A percentile compares a stretch with the other conserved stretches of the same genome.
These are phyloP conservation scores for Laguncularia racemosa DNA, from an alignment of 345 rosid genomes.

Conservation along the genomic window DNA sequence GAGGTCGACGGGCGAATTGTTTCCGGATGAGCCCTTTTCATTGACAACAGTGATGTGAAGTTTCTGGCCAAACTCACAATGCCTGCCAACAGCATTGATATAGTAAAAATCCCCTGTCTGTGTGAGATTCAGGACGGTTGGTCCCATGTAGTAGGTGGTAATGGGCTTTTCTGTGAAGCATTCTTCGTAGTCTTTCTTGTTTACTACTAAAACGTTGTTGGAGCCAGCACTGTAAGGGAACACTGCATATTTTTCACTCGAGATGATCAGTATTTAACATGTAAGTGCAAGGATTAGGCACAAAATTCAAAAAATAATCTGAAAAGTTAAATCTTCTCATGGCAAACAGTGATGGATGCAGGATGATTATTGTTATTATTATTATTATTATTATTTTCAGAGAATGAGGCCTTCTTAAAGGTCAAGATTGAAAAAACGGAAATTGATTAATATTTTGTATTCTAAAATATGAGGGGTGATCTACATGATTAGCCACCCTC, in stretches of 20 bases:
- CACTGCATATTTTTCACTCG: neutral
- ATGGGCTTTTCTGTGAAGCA: slow-evolving; percentile 9
- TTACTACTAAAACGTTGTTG: slow-evolving; percentile 7
- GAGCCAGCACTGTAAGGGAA: slow-evolving; percentile 13
- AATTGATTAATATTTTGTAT: too few species aligned
- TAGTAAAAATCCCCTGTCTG: slow-evolving; percentile 12
- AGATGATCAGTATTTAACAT: neutral
- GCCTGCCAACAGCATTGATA: slow-evolving; percentile 12
- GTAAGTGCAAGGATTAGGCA: too few species aligned
- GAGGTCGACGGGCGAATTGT: slow-evolving; percentile 2
- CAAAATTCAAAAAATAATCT: too few species aligned
- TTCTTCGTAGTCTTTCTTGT: slow-evolving; percentile 2
- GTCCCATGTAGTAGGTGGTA: slow-evolving; percentile 3
- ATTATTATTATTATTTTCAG: too few species aligned
- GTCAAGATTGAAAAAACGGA: too few species aligned
- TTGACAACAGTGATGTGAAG: slow-evolving; percentile 15
- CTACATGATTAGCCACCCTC: too few species aligned
- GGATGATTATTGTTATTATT: too few species aligned
- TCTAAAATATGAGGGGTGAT: too few species aligned
- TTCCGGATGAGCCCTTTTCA: neutral
- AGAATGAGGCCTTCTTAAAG: neutral
- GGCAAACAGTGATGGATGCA: neutral
- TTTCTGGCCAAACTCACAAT: slow-evolving; percentile 17
- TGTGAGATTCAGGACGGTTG: slow-evolving; percentile 7
- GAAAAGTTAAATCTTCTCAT: neutral